Base-by-base conservation (phyloP, 2,329 filamentous ascomycete genomes). In the Colletotrichum aenigma region DNA sequence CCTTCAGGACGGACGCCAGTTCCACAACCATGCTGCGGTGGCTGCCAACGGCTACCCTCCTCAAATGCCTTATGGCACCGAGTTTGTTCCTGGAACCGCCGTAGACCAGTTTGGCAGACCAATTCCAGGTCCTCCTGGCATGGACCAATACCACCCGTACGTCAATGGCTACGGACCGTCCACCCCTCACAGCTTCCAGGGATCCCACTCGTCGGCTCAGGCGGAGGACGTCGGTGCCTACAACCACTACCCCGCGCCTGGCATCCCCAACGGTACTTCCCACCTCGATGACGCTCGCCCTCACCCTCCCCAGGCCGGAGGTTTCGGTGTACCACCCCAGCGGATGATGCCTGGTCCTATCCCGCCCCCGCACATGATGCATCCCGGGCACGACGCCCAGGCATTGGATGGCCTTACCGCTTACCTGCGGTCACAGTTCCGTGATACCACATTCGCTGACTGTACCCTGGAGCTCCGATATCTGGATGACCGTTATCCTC, bases 171-270 rank as follows among this genome's bases (percentile, higher is more conserved):
- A 90, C 79, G 89, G 88, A 4, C 89, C 91, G 3, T 87, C 89
- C 2, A 91, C 90, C 3, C 89, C 91, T 6, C 91, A 91, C 77
- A 93, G 91, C 81, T 91, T 91, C 79, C 91, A 92, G 71, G 91
- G 88, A 43, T 93, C 91, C 4, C 91, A 92, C 76, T 87, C 90
- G 43, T 91, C 91, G 3, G 86, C 83, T 7, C 87, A 87, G 58
- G 86, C 84, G 18, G 88, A 88, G 52, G 88, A 89, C 15, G 85
- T 83, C 34, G 85, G 84, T 71, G 81, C 86, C 70, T 85, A 83
- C 69, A 84, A 82, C 30, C 87, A 86, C 75, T 86, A 85, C 55
- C 80, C 83, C 66, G 79, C 85, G 32, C 84, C 82, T 30, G 85
- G 84, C 30, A 83, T 82, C 56, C 84, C 85, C n/a, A 89, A 84